Conservation (phyloP, 768 basidiomycete species). For the Boletus barrowsii region DNA sequence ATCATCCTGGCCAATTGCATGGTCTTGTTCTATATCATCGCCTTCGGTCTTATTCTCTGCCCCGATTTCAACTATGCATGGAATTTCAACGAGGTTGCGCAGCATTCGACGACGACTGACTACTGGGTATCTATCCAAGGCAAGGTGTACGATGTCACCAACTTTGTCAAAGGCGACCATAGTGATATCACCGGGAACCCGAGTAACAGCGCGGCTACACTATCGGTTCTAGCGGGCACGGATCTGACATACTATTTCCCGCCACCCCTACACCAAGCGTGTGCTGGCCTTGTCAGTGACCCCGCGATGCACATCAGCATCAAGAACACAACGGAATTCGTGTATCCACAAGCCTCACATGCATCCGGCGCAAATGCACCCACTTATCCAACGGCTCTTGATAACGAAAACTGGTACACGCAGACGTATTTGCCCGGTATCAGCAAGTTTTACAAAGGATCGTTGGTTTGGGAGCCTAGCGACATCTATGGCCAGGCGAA, state of each 20-base stretch:
- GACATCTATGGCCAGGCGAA: slow-evolving; percentile 37
- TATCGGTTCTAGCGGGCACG: slow-evolving; percentile 55
- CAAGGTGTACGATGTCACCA: slow-evolving; percentile 58
- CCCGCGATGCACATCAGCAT: slow-evolving; percentile 36
- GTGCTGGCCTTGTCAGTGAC: slow-evolving; percentile 55
- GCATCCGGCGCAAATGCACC: slow-evolving; percentile 48
- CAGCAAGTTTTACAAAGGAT: slow-evolving; percentile 55
- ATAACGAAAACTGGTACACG: slow-evolving; percentile 52
- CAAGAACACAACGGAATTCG: slow-evolving; percentile 45
- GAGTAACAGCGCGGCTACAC: slow-evolving; percentile 46
- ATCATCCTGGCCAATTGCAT: slow-evolving; percentile 51
- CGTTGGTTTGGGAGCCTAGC: slow-evolving; percentile 47
- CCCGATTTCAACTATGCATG: slow-evolving; percentile 62
- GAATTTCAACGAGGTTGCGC: slow-evolving; percentile 46
- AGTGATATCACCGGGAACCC: slow-evolving; percentile 52
- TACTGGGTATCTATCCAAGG: slow-evolving; percentile 66
- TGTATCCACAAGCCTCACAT: slow-evolving; percentile 50
- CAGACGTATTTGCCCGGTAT: slow-evolving; percentile 54
- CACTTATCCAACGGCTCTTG: slow-evolving; percentile 35
- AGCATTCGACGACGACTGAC: slow-evolving; percentile 49
- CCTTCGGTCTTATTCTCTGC: slow-evolving; percentile 59
- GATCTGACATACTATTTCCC: slow-evolving; percentile 67
- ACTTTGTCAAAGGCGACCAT: slow-evolving; percentile 60
- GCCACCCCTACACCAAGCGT: slow-evolving; percentile 54
- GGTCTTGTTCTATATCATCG: slow-evolving; percentile 65